These are phyloP conservation scores for Rhynchospora pubera DNA, from an alignment of 176 grass and related monocot species.

Conservation along the genomic window DNA sequence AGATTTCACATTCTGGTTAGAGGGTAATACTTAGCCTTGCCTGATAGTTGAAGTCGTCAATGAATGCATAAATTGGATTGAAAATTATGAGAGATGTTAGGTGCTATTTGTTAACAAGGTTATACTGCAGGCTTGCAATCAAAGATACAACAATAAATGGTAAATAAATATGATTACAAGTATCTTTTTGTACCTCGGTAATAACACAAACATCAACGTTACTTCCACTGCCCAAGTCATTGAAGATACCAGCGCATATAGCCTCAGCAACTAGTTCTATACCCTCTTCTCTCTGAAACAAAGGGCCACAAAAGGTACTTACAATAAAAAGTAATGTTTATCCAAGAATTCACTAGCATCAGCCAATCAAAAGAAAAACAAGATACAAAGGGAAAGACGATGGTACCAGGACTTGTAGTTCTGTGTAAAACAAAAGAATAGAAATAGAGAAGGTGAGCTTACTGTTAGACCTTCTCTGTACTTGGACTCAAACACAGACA, in stretches of 20 bases:
- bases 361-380: neutral
- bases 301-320: neutral
- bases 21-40: too few species aligned
- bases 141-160: neutral
- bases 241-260: conserved; percentile 82
- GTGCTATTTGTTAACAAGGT: neutral
- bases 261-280: conserved; percentile 66
- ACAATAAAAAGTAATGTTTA: neutral
- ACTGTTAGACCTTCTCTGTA: conserved; percentile 93
- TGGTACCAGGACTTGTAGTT: neutral
- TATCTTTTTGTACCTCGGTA: conserved; percentile 61
- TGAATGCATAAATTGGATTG: too few species aligned
- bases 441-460: conserved; percentile 32
- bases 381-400: neutral
- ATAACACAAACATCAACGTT: conserved; percentile 94
- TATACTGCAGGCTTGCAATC: neutral
- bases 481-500: conserved; percentile 81
- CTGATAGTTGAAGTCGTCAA: too few species aligned
- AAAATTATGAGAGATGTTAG: too few species aligned
- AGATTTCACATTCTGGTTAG: too few species aligned
- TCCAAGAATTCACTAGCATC: neutral
- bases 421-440: neutral
- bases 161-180: neutral
- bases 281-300: conserved; percentile 74
- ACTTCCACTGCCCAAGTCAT: conserved; percentile 95